Percentiles rank a stretch among this genome's conserved stretches.
phyloP scores from a whole-genome alignment of 352 stramenopile species.

The Globisporangium nagaii region DNA sequence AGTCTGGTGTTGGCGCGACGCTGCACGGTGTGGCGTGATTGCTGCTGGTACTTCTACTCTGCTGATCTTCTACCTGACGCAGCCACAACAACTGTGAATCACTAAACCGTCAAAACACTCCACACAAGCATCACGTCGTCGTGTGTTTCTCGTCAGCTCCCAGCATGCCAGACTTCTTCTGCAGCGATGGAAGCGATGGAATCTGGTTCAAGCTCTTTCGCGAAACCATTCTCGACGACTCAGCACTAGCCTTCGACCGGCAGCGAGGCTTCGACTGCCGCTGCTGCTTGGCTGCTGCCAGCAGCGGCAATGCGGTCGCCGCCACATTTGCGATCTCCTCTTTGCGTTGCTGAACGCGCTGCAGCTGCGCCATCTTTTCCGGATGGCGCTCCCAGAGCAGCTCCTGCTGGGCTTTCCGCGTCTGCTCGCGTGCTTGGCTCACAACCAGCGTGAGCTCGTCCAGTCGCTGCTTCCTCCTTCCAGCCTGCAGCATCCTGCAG shows the following conservation, averaged over 20 bases:
- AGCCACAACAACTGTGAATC: too few relatives aligned
- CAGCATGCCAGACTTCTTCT: background rate
- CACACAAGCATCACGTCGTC: background rate
- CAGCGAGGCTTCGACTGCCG: background rate
- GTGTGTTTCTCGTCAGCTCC: background rate
- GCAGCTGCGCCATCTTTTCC: slow-evolving; percentile 9
- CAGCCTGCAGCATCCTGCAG: slow-evolving; percentile 20
- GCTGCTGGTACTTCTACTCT: too few relatives aligned
- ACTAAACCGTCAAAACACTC: too few relatives aligned
- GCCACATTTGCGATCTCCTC: background rate
- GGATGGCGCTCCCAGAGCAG: slow-evolving; percentile 9
- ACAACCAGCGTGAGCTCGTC: slow-evolving; percentile 19
- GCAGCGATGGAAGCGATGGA: background rate
- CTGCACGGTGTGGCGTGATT: too few relatives aligned
- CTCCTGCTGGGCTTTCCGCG: background rate
- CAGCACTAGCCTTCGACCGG: background rate
- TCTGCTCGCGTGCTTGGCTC: slow-evolving; percentile 7
- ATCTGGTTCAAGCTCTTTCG: slow-evolving; percentile 4
- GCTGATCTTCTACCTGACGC: too few relatives aligned
- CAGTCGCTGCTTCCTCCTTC: slow-evolving; percentile 27
- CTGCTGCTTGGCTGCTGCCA: background rate
- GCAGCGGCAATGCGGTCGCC: background rate
- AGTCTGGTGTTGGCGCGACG: too few relatives aligned
- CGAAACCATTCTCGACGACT: background rate
- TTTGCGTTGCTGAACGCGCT: slow-evolving; percentile 5